phyloP scores from a whole-genome alignment of 768 basidiomycete genomes.

The Boletus edulis region DNA sequence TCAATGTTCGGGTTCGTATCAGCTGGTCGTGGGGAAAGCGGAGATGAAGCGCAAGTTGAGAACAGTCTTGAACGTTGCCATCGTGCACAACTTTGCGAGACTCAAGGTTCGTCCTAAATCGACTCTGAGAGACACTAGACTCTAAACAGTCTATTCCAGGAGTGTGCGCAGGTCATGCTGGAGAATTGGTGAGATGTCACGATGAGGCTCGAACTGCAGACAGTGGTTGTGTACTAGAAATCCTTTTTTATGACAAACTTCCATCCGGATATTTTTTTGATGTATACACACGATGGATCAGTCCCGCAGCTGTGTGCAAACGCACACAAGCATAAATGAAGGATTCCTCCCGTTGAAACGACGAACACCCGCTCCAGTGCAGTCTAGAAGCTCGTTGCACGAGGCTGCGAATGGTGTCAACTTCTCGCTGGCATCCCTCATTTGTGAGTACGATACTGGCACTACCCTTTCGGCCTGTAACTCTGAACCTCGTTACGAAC shows the following conservation, averaged over 20 bases:
- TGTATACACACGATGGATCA: too few species aligned
- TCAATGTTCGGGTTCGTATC: slow-evolving; percentile 83
- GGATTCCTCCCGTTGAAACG: slow-evolving; percentile 44
- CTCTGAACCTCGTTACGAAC: too few species aligned
- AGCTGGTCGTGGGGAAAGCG: slow-evolving; percentile 65
- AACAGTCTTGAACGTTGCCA: slow-evolving; percentile 82
- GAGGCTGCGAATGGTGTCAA: slow-evolving; percentile 1
- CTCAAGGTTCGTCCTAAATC: slow-evolving; percentile 52
- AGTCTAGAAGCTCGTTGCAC: slow-evolving; percentile 12
- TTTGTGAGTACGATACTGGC: background rate
- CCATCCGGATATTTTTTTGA: background rate
- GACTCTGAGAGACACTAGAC: background rate
- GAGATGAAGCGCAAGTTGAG: slow-evolving; percentile 71
- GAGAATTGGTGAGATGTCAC: slow-evolving; percentile 33
- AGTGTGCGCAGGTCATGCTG: slow-evolving; percentile 38
- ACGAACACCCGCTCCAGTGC: slow-evolving; percentile 40
- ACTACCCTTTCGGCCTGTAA: too few species aligned
- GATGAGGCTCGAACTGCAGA: background rate
- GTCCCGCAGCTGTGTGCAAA: too few species aligned
- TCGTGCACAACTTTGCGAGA: slow-evolving; percentile 64
- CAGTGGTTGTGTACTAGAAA: background rate
- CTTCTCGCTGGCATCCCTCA: background rate
- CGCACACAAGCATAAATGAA: too few species aligned
- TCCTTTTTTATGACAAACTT: background rate
- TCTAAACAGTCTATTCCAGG: slow-evolving; percentile 23